Evolutionary conservation across 345 rosid species (phyloP).

Genomic region (Brassica cretica): DNA sequence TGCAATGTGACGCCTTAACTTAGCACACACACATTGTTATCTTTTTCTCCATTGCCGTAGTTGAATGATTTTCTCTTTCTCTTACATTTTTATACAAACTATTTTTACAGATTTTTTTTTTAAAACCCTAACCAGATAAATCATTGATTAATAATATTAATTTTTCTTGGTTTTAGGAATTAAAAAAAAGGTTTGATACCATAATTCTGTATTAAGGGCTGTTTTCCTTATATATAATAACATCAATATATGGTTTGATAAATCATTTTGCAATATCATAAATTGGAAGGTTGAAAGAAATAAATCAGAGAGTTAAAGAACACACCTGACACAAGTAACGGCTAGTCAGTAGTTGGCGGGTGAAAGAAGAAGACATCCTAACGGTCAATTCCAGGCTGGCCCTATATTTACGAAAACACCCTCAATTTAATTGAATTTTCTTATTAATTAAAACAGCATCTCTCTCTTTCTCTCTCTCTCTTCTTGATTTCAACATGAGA

Average conservation of each 20-base stretch:
- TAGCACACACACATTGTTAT: not conserved
- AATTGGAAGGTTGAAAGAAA: not conserved
- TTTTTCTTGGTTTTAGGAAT: not conserved
- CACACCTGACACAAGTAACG: constrained; percentile 40
- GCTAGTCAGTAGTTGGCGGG: constrained; percentile 37
- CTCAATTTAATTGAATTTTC: not conserved
- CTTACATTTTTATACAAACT: not conserved
- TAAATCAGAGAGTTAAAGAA: constrained; percentile 8
- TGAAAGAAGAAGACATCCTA: constrained; percentile 33
- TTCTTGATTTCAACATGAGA: constrained; percentile 25
- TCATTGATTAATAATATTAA: not conserved
- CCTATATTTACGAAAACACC: not conserved
- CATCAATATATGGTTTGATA: not conserved
- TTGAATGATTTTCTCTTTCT: not conserved
- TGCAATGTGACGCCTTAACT: not conserved
- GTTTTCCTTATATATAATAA: not conserved
- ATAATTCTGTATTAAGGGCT: not conserved
- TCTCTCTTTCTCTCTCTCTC: not conserved
- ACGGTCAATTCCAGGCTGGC: constrained; percentile 44
- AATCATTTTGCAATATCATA: not conserved
- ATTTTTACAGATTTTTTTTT: not conserved
- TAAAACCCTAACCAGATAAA: not conserved
- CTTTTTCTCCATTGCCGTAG: not conserved
- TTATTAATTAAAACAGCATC: constrained; percentile 15
- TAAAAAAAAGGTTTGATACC: no score